Conservation (phyloP, 306 rosid species). For the Vigna hirtella region DNA sequence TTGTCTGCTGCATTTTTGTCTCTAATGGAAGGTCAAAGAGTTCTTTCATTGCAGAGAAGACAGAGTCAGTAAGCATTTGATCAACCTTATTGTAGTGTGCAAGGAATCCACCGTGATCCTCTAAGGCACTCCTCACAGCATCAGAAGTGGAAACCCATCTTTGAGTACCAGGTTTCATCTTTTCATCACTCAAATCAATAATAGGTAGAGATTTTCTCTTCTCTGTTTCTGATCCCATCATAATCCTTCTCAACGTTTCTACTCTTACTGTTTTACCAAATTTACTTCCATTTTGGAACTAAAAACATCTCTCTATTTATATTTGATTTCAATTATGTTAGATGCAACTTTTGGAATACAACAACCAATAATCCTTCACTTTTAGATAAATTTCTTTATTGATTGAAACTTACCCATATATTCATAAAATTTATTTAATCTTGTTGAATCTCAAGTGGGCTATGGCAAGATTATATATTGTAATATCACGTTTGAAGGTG, state of each 20-base stretch:
- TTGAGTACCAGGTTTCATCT: conserved; percentile 35
- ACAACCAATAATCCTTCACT: too few relatives aligned
- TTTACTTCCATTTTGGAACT: not conserved
- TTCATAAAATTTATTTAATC: too few relatives aligned
- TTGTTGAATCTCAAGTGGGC: too few relatives aligned
- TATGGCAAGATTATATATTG: too few relatives aligned
- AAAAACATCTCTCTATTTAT: not conserved
- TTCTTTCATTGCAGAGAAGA: conserved; percentile 26
- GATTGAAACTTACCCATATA: too few relatives aligned
- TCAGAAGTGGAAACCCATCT: conserved; percentile 21
- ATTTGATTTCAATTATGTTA: not conserved
- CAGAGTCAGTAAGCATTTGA: conserved; percentile 6
- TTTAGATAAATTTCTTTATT: too few relatives aligned
- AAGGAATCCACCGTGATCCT: conserved; percentile 42
- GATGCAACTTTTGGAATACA: not conserved
- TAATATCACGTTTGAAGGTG: too few relatives aligned
- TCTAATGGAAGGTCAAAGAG: conserved; percentile 38
- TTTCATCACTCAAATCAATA: conserved; percentile 33
- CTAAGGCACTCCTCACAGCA: conserved; percentile 35
- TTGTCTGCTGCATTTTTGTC: conserved; percentile 16
- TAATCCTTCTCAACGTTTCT: not conserved
- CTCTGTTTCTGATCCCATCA: conserved; percentile 32
- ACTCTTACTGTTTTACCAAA: not conserved
- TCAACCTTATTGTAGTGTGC: conserved; percentile 30
- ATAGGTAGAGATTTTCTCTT: not conserved